Conservation (phyloP, 2,329 filamentous ascomycete species). For the Exophiala calicioides region DNA sequence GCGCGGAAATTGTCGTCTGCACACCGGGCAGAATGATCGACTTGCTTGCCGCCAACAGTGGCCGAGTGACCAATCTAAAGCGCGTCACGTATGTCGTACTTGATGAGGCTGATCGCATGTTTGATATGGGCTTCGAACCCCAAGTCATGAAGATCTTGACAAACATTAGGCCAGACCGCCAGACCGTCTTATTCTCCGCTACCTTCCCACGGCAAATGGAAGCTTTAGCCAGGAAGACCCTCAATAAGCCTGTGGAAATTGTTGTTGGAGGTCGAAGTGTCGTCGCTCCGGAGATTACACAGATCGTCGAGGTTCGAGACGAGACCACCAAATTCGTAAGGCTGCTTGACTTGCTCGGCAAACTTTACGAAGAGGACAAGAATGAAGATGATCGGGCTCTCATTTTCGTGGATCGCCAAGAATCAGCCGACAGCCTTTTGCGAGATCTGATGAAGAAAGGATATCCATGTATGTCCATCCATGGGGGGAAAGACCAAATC, state of each 20-base stretch:
- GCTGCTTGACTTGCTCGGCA: constrained; percentile 80
- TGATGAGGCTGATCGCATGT: constrained; percentile 98
- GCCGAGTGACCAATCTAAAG: constrained; percentile 87
- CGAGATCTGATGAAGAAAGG: constrained; percentile 79
- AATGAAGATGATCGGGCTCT: constrained; percentile 89
- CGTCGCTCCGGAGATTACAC: constrained; percentile 73
- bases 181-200: constrained; percentile 93
- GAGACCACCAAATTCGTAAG: constrained; percentile 82
- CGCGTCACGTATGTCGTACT: constrained; percentile 92
- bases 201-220: constrained; percentile 96
- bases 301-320: constrained; percentile 83
- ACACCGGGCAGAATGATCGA: constrained; percentile 96
- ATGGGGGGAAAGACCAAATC: constrained; percentile 90
- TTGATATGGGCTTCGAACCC: constrained; percentile 98
- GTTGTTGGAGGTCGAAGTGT: constrained; percentile 81
- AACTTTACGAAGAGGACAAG: constrained; percentile 69
- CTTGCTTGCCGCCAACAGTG: constrained; percentile 86
- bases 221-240: constrained; percentile 81
- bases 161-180: constrained; percentile 86
- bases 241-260: constrained; percentile 85
- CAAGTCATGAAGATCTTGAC: constrained; percentile 96
- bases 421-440: constrained; percentile 79
- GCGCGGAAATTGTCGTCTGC: constrained; percentile 91
- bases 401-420: constrained; percentile 90
- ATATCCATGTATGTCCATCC: constrained; percentile 89